A percentile compares a stretch with the other conserved stretches of the same genome.
phyloP scores from a whole-genome alignment of 306 rosid genomes.

The Vicia villosa region DNA sequence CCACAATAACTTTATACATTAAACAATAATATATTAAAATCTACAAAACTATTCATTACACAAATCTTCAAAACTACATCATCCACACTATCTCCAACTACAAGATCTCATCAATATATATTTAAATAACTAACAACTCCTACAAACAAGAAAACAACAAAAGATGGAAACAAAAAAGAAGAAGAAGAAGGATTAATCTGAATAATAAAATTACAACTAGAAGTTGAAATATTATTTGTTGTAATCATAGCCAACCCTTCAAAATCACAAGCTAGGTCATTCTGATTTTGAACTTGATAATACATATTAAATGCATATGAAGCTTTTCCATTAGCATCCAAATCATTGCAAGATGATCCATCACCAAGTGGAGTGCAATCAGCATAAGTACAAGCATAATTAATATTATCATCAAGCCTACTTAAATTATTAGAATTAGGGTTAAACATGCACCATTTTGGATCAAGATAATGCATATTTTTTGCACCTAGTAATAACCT shows the following conservation, averaged over 20 bases:
- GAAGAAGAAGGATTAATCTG: slow-evolving; percentile 67
- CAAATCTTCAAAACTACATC: slow-evolving; percentile 26
- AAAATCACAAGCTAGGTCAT: slow-evolving; percentile 73
- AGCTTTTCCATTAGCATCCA: slow-evolving; percentile 90
- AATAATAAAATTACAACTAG: slow-evolving; percentile 75
- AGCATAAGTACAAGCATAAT: slow-evolving; percentile 71
- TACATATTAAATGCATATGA: slow-evolving; percentile 94
- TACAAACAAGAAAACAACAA: slow-evolving; percentile 37
- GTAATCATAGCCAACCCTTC: slow-evolving; percentile 80
- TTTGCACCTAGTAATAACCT: slow-evolving; percentile 60
- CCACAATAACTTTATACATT: background rate
- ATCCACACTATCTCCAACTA: slow-evolving; percentile 3
- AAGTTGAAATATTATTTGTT: slow-evolving; percentile 72
- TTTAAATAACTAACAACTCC: slow-evolving; percentile 5
- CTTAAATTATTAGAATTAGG: slow-evolving; percentile 67
- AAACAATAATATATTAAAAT: background rate
- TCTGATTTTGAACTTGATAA: slow-evolving; percentile 81
- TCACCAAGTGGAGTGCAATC: slow-evolving; percentile 92
- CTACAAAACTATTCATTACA: slow-evolving; percentile 11
- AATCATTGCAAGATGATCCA: slow-evolving; percentile 82
- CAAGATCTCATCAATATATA: slow-evolving; percentile 10
- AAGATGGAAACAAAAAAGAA: slow-evolving; percentile 34
- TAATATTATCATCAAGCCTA: slow-evolving; percentile 74
- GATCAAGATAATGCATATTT: slow-evolving; percentile 66
- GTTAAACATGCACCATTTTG: slow-evolving; percentile 79